These are phyloP conservation scores for Annona squamosa DNA, from an alignment of 164 flowering plant species.

Conservation along the genomic window DNA sequence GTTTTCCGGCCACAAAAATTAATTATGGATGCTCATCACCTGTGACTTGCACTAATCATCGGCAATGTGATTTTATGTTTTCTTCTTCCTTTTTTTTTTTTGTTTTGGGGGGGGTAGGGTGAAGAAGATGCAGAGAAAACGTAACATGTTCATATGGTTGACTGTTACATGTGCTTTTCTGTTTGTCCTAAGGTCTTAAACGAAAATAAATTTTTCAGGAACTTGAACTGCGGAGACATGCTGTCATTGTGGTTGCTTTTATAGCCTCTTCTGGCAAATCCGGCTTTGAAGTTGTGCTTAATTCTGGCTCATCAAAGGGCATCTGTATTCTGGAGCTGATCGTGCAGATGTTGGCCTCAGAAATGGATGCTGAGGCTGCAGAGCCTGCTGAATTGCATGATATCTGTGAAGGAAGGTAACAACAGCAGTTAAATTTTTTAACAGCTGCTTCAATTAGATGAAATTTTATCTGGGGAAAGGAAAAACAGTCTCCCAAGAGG, in stretches of 20 bases:
- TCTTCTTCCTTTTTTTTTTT: no score
- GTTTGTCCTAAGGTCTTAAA: neutral
- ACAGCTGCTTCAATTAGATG: neutral
- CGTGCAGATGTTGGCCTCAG: conserved; percentile 49
- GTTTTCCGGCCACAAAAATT: no score
- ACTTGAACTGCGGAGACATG: conserved; percentile 54
- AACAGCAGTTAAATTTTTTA: neutral
- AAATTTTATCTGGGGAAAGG: no score
- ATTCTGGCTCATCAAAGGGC: conserved; percentile 25
- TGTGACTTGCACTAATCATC: no score
- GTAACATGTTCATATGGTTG: neutral
- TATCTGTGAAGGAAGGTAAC: conserved; percentile 56
- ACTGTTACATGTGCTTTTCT: neutral
- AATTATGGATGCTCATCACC: no score
- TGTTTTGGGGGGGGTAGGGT: no score
- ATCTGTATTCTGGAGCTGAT: conserved; percentile 50
- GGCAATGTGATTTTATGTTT: no score
- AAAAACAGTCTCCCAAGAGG: no score
- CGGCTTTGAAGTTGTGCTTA: conserved; percentile 55
- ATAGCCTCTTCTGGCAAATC: conserved; percentile 69
- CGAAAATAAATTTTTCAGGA: conserved; percentile 44
- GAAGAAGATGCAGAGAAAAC: no score
- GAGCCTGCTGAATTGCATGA: conserved; percentile 30
- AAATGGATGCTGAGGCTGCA: conserved; percentile 46
- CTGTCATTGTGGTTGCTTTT: conserved; percentile 62